Conservation (phyloP, 106 monocot genomes). For the Amphibolis antarctica region DNA sequence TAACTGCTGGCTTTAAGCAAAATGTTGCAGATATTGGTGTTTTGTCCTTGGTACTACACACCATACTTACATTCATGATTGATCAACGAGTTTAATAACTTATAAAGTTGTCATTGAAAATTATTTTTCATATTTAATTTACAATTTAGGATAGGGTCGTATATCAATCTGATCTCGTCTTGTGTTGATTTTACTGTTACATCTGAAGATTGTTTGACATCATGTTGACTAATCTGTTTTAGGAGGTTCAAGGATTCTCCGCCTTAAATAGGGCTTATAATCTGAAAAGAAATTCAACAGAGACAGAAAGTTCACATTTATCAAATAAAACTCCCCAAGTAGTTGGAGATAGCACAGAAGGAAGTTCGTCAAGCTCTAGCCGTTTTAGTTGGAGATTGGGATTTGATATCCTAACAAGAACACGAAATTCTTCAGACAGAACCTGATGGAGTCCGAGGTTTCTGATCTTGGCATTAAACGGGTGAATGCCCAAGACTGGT, state of each 20-base stretch:
- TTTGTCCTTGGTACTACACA: no score
- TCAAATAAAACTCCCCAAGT: not conserved
- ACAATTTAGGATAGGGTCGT: not conserved
- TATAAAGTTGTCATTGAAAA: not conserved
- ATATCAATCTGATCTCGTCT: not conserved
- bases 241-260: slow-evolving; percentile 18
- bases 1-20: not conserved
- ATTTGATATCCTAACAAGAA: slow-evolving; percentile 10
- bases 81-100: no score
- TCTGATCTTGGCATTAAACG: no score
- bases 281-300: slow-evolving; percentile 1
- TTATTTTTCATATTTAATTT: not conserved
- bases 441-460: not conserved
- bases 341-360: not conserved
- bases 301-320: not conserved
- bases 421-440: slow-evolving; percentile 3
- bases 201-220: not conserved
- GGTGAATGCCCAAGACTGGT: no score
- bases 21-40: not conserved
- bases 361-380: not conserved
- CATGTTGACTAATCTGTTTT: not conserved
- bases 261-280: not conserved
- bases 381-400: slow-evolving; percentile 14
- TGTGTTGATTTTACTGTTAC: not conserved
- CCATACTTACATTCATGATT: no score